Evolutionary conservation across 176 grass and related monocot genomes (phyloP).

Genomic region (Aegilops speltoides): DNA sequence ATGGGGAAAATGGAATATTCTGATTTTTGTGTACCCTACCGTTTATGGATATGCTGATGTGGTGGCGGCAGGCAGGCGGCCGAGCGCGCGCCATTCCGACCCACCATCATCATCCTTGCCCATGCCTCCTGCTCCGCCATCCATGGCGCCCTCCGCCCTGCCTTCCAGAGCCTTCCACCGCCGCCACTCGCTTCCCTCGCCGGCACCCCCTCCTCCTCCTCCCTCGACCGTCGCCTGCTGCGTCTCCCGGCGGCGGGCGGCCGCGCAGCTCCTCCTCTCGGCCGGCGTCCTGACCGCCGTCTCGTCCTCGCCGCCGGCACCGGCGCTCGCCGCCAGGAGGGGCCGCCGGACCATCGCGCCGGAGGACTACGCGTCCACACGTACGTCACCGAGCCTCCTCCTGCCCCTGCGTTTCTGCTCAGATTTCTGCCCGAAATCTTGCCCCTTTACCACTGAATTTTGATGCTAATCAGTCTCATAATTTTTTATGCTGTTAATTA

Average conservation of each 20-base stretch:
- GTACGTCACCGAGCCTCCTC: not conserved
- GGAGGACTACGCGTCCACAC: constrained; percentile 47
- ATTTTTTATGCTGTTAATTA: not conserved
- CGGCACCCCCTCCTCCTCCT: not conserved
- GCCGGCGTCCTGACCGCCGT: constrained; percentile 34
- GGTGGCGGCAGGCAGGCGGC: not conserved
- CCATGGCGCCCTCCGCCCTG: constrained; percentile 35
- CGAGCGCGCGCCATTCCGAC: constrained; percentile 25
- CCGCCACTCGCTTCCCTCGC: not conserved
- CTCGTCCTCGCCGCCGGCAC: constrained; percentile 19
- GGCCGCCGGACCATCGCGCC: constrained; percentile 39
- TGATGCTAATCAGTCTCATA: not conserved
- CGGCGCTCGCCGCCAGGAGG: constrained; percentile 46
- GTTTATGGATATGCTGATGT: constrained; percentile 37
- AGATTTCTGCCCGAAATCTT: not conserved
- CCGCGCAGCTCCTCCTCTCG: constrained; percentile 45
- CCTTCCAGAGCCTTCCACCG: constrained; percentile 39
- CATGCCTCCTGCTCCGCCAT: not conserved
- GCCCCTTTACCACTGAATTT: not conserved
- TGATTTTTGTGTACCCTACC: not conserved
- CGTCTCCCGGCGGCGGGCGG: constrained; percentile 40
- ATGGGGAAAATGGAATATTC: not conserved
- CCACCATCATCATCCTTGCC: not conserved
- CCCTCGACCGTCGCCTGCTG: not conserved
- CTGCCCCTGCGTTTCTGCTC: not conserved